These are phyloP conservation scores for Brassica cretica DNA, from an alignment of 345 rosid species.

Conservation along the genomic window DNA sequence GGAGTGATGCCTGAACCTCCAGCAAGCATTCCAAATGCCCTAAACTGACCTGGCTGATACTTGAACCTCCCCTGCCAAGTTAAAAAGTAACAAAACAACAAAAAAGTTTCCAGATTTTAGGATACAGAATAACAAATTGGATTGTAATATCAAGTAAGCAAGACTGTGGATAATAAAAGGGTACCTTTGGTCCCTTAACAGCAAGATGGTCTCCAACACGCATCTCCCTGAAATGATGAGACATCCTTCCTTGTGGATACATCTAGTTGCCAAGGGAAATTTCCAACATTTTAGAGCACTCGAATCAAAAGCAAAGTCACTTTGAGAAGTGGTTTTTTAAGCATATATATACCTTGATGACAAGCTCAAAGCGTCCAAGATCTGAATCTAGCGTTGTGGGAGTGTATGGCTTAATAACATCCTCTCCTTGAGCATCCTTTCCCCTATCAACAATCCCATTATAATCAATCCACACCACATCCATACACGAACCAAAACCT, in stretches of 20 bases:
- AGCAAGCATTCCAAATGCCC: slow-evolving; percentile 96
- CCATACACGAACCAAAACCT: background rate
- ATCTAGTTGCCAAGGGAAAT: slow-evolving; percentile 49
- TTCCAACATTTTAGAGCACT: background rate
- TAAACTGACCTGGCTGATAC: slow-evolving; percentile 84
- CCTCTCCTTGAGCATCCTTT: slow-evolving; percentile 79
- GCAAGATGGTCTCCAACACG: slow-evolving; percentile 78
- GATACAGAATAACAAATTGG: background rate
- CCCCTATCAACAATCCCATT: slow-evolving; percentile 50
- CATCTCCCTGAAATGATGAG: slow-evolving; percentile 98
- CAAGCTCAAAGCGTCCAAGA: slow-evolving; percentile 79
- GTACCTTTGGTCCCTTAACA: slow-evolving; percentile 98
- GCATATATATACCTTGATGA: slow-evolving; percentile 64
- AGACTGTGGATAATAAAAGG: background rate
- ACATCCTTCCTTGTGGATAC: slow-evolving; percentile 99
- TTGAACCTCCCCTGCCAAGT: slow-evolving; percentile 82
- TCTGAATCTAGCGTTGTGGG: slow-evolving; percentile 96
- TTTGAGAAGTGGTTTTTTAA: slow-evolving; percentile 3
- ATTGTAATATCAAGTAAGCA: background rate
- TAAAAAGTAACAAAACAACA: background rate
- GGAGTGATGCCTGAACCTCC: slow-evolving; percentile 99
- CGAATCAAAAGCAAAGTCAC: background rate
- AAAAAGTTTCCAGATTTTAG: slow-evolving; percentile 6
- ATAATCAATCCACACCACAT: background rate
- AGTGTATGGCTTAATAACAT: slow-evolving; percentile 89